phyloP scores from a whole-genome alignment of 164 flowering plant species.

The Piper longum region DNA sequence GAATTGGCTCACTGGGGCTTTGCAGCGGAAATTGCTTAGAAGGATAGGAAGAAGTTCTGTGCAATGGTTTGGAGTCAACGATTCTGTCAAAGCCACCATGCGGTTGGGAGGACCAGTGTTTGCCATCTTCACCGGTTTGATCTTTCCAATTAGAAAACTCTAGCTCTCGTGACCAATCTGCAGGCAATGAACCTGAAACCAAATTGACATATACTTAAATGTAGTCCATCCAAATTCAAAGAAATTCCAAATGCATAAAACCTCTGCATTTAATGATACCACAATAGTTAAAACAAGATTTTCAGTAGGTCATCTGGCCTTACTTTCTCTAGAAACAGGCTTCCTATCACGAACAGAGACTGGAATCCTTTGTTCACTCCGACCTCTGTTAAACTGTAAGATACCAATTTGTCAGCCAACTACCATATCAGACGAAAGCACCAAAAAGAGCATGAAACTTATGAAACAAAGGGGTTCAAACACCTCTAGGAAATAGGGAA shows the following conservation, averaged over 20 bases:
- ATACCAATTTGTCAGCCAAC: too few species aligned
- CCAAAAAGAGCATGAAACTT: too few species aligned
- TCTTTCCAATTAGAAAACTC: slow-evolving; percentile 48
- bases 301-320: slow-evolving; percentile 13
- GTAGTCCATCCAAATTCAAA: too few species aligned
- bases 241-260: too few species aligned
- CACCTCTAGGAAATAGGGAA: too few species aligned
- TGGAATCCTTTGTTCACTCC: slow-evolving; percentile 47
- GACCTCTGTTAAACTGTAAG: slow-evolving; percentile 40
- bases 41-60: slow-evolving; percentile 85
- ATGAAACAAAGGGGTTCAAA: too few species aligned
- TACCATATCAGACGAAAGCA: too few species aligned
- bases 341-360: slow-evolving; percentile 78
- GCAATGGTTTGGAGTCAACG: slow-evolving; percentile 40
- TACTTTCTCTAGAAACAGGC: slow-evolving; percentile 76
- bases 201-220: too few species aligned
- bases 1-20: slow-evolving; percentile 44
- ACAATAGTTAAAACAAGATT: neutral
- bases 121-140: slow-evolving; percentile 31
- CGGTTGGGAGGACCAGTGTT: slow-evolving; percentile 71
- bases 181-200: slow-evolving; percentile 50
- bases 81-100: slow-evolving; percentile 22
- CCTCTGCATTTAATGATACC: too few species aligned
- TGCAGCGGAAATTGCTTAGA: slow-evolving; percentile 28
- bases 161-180: slow-evolving; percentile 57